These are phyloP conservation scores for Coemansia sp. DNA, from an alignment of 192 early-diverging fungal species.

Conservation along the genomic window DNA sequence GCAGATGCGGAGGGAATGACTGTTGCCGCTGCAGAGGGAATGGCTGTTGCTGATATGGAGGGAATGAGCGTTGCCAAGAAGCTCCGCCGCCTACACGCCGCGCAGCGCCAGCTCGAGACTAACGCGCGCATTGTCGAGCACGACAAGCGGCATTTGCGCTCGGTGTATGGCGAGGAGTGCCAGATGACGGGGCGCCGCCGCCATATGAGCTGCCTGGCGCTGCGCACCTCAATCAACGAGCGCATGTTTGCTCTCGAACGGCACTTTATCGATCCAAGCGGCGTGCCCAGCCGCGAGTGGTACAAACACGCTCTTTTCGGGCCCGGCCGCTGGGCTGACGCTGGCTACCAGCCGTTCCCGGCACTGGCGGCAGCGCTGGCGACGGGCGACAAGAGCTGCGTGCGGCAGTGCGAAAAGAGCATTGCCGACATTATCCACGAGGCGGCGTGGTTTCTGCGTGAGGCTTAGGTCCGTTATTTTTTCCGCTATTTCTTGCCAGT, in stretches of 20 bases:
- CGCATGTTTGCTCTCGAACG: constrained; percentile 54
- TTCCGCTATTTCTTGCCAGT: too few relatives aligned
- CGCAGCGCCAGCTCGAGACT: constrained; percentile 29
- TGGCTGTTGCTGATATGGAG: neutral
- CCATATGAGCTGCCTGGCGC: constrained; percentile 26
- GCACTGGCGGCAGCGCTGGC: constrained; percentile 55
- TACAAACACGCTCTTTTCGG: constrained; percentile 61
- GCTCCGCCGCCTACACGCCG: constrained; percentile 25
- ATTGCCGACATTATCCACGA: constrained; percentile 35
- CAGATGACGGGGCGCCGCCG: constrained; percentile 44
- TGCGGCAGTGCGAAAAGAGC: constrained; percentile 28
- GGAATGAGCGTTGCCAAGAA: neutral
- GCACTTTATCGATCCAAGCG: constrained; percentile 57
- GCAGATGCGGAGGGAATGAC: neutral
- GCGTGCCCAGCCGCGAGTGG: constrained; percentile 59
- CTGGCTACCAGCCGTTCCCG: constrained; percentile 52
- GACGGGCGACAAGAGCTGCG: constrained; percentile 23
- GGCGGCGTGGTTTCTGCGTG: constrained; percentile 50
- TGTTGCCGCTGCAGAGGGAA: neutral
- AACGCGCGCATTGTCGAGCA: constrained; percentile 33
- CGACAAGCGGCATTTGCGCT: constrained; percentile 24
- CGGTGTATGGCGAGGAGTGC: constrained; percentile 46
- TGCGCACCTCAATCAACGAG: constrained; percentile 50
- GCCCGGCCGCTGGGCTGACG: constrained; percentile 49
- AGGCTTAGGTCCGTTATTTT: too few relatives aligned